A percentile compares a stretch with the other conserved stretches of the same genome.
These are phyloP conservation scores for Fraxinus sp. DNA, from an alignment of 305 asterid species.

Conservation along the genomic window DNA sequence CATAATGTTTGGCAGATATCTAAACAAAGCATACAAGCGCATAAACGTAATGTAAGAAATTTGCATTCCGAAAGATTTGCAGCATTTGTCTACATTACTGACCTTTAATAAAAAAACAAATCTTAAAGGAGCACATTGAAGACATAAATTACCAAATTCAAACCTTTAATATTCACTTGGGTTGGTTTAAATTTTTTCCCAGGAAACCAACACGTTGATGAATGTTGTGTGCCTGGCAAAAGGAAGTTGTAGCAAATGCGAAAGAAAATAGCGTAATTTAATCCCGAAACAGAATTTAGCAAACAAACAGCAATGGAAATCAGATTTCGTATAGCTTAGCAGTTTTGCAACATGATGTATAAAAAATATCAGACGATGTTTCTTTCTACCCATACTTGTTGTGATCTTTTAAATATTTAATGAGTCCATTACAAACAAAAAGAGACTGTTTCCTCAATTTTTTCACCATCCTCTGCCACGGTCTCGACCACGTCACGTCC, in stretches of 20 bases:
- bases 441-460: not conserved
- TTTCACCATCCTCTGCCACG: not conserved
- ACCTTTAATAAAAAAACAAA: not conserved
- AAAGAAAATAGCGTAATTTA: not conserved
- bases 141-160: not conserved
- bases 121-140: not conserved
- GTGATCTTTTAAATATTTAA: not conserved
- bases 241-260: not conserved
- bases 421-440: not conserved
- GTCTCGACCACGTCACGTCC: constrained; percentile 35
- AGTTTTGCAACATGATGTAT: not conserved
- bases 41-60: not conserved
- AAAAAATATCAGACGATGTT: not conserved
- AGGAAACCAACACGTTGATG: not conserved
- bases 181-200: not conserved
- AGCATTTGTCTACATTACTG: not conserved
- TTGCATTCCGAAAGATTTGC: not conserved
- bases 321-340: not conserved
- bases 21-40: not conserved
- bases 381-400: not conserved
- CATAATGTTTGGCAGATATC: not conserved
- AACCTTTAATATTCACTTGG: not conserved
- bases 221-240: not conserved
- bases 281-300: not conserved
- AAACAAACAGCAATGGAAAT: not conserved